Evolutionary conservation across 139 green algal species (phyloP), one percentile per base, ranked within the genome.

Genomic region (Yamagishiella unicocca): DNA sequence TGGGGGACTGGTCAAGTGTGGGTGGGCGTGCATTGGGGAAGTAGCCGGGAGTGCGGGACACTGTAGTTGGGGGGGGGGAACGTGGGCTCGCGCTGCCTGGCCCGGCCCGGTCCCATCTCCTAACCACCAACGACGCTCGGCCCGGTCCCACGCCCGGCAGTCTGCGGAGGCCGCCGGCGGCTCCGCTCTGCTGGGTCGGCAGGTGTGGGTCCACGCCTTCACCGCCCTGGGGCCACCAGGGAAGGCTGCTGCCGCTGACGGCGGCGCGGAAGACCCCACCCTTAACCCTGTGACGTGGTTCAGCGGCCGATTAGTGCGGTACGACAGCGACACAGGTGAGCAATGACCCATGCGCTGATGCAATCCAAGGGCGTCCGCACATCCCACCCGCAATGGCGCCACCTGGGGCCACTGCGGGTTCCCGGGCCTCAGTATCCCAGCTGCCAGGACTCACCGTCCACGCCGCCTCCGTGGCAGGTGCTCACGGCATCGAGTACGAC

Each of bases 121-220:
- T 67, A 9, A 29, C 58, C 24, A 29, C 19, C 58, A 6, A 14
- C 58, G 24, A 14, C 24, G 19, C 58, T 22, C 19, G 17, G 27
- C 22, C 6, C 58, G 14, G 6, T 22, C 22, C 58, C 31, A 27
- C 8, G 12, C 67, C 64, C 12, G 17, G 38, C 58, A 85, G 79
- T 40, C 62, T 3, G 79, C 37, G 5, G 61, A 62, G 42, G 79
- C 79, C 1, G 79, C 79, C 0, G 79, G 79, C 33, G 79, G 79
- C 58, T 6, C 27, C 10, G 0, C 1, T 2, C 79, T 85, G 61
- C 22, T 76, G 24, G 79, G 79, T 2, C 42, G 42, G 4, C 61
- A 22, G 3, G 19, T 64, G 29, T 7, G 40, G 29, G 40, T 75
- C 4, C 45, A 37, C 61, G 42, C 64, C 40, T 85, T 84, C 58